phyloP scores from a whole-genome alignment of 352 stramenopile species.

The Pythium vanterpoolii region DNA sequence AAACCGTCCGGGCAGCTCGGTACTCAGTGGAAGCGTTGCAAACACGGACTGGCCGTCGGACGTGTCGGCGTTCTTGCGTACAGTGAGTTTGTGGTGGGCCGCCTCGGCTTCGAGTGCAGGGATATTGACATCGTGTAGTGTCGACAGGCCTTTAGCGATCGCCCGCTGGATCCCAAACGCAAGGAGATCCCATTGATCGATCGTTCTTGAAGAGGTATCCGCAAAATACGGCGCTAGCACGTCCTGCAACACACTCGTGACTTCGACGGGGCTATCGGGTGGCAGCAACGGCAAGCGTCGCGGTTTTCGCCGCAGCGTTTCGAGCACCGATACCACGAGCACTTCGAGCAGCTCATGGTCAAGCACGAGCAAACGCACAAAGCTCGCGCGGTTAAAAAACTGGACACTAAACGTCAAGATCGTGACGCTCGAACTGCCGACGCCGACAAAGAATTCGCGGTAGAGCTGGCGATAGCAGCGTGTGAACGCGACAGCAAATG shows the following conservation, averaged over 20 bases:
- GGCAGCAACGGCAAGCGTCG: neutral
- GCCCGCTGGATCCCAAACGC: slow-evolving; percentile 54
- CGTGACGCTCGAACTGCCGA: slow-evolving; percentile 85
- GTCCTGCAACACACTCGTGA: neutral
- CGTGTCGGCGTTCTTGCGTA: slow-evolving; percentile 28
- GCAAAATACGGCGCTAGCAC: slow-evolving; percentile 1
- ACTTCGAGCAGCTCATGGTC: slow-evolving; percentile 76
- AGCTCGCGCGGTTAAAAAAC: slow-evolving; percentile 98
- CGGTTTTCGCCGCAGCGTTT: slow-evolving; percentile 63
- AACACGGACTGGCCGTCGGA: slow-evolving; percentile 41
- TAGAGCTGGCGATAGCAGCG: slow-evolving; percentile 90
- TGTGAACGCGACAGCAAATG: slow-evolving; percentile 94
- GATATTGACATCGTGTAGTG: slow-evolving; percentile 50
- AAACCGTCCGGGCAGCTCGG: slow-evolving; percentile 55
- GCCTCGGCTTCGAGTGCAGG: slow-evolving; percentile 41
- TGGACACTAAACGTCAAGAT: slow-evolving; percentile 94
- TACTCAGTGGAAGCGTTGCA: slow-evolving; percentile 46
- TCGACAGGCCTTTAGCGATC: slow-evolving; percentile 24
- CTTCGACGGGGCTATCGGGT: neutral
- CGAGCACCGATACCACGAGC: slow-evolving; percentile 60
- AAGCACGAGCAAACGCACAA: slow-evolving; percentile 87
- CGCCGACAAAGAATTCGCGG: slow-evolving; percentile 65
- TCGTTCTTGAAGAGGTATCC: neutral
- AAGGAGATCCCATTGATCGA: slow-evolving; percentile 64
- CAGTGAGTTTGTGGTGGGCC: slow-evolving; percentile 20